Conservation (phyloP, 192 early-diverging fungal species). For the Dissophora globulifera region DNA sequence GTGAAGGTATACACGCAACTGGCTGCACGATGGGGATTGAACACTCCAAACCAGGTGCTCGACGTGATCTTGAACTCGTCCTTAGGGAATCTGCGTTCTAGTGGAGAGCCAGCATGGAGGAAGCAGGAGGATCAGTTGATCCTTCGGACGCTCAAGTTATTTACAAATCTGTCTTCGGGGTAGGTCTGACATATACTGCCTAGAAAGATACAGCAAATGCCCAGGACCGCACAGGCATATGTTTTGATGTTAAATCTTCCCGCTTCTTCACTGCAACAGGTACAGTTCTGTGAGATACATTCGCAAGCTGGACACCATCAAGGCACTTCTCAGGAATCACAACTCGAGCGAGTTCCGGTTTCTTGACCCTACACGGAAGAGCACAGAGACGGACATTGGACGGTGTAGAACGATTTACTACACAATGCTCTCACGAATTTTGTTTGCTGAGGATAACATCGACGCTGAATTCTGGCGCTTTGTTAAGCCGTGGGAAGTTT, state of each 20-base stretch:
- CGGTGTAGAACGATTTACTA: constrained; percentile 78
- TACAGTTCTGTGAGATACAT: constrained; percentile 81
- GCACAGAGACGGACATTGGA: constrained; percentile 25
- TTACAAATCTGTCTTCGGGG: constrained; percentile 81
- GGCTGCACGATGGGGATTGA: constrained; percentile 72
- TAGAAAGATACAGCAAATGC: no score
- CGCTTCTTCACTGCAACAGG: constrained; percentile 54
- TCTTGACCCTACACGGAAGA: constrained; percentile 54
- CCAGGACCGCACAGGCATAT: no score
- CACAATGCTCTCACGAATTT: constrained; percentile 75
- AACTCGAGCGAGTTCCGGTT: constrained; percentile 75
- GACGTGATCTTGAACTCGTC: constrained; percentile 43
- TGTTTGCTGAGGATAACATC: constrained; percentile 76
- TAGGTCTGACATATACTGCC: no score
- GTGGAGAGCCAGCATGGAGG: constrained; percentile 27
- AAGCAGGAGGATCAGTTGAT: constrained; percentile 39
- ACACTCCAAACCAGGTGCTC: constrained; percentile 46
- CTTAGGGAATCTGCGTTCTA: constrained; percentile 33
- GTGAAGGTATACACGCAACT: constrained; percentile 76
- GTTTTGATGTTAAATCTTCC: no score
- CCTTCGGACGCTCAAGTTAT: constrained; percentile 72
- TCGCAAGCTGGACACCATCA: constrained; percentile 76
- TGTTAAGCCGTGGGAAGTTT: constrained; percentile 71
- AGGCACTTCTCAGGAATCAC: constrained; percentile 79
- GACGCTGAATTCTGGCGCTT: constrained; percentile 75